These are phyloP conservation scores for Hanseniaspora singularis DNA, from an alignment of 805 yeast genomes.

Conservation along the genomic window DNA sequence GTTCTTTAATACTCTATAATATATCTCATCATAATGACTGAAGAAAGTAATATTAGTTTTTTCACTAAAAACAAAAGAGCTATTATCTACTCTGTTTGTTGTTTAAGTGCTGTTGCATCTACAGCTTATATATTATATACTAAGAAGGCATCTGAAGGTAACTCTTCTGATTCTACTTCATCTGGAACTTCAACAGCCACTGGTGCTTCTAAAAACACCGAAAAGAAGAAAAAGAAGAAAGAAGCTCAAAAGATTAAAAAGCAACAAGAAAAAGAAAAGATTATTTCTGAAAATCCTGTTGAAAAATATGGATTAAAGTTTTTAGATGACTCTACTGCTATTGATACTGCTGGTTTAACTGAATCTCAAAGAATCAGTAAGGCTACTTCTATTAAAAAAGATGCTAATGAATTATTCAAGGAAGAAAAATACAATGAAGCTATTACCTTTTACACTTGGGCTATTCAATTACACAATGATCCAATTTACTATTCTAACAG, in stretches of 20 bases:
- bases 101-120: constrained; percentile 52
- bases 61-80: constrained; percentile 43
- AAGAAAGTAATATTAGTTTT: constrained; percentile 27
- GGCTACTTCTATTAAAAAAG: constrained; percentile 72
- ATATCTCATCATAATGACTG: constrained; percentile 21
- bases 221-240: constrained; percentile 27
- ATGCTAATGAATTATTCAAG: constrained; percentile 75
- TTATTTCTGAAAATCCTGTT: constrained; percentile 14
- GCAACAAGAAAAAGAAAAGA: constrained; percentile 23
- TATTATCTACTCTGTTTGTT: constrained; percentile 49
- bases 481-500: constrained; percentile 89
- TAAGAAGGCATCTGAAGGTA: neutral
- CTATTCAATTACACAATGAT: constrained; percentile 63
- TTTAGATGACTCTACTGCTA: constrained; percentile 20
- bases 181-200: constrained; percentile 18
- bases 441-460: constrained; percentile 63
- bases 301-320: constrained; percentile 13
- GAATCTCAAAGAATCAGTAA: constrained; percentile 45
- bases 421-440: constrained; percentile 61
- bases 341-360: constrained; percentile 29
- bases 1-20: no score
- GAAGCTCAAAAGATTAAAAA: constrained; percentile 30
- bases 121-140: constrained; percentile 41
- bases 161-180: constrained; percentile 17
- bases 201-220: no score